These are phyloP conservation scores for Puccinia hordei DNA, from an alignment of 1,284 basidiomycete species.

Conservation along the genomic window DNA sequence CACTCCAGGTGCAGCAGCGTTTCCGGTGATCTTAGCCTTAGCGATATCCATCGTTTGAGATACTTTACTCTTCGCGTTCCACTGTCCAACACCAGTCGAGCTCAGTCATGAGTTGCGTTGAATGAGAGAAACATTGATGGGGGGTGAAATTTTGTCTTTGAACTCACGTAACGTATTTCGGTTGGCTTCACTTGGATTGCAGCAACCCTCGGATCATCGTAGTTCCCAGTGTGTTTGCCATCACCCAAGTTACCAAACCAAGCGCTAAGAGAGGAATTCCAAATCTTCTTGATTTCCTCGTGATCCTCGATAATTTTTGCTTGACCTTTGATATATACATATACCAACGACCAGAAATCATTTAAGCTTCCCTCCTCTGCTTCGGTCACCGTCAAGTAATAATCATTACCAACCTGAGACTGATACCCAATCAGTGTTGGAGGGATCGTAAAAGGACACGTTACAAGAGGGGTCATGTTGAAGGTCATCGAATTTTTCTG, in stretches of 20 bases:
- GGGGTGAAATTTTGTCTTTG: background rate
- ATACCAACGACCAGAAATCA: slow-evolving; percentile 60
- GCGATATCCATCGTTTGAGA: slow-evolving; percentile 65
- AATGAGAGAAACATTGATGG: slow-evolving; percentile 7
- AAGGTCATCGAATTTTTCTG: slow-evolving; percentile 47
- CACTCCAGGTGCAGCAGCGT: slow-evolving; percentile 68
- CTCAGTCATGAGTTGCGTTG: slow-evolving; percentile 64
- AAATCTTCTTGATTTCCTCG: slow-evolving; percentile 70
- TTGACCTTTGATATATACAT: slow-evolving; percentile 12
- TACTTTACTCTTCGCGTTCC: slow-evolving; percentile 63
- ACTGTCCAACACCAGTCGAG: slow-evolving; percentile 63
- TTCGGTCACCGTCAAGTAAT: background rate
- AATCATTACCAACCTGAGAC: slow-evolving; percentile 65
- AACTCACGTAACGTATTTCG: slow-evolving; percentile 62
- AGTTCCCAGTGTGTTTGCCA: slow-evolving; percentile 79
- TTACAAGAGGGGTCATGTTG: slow-evolving; percentile 70
- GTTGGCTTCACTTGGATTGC: slow-evolving; percentile 78
- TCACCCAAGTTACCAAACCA: slow-evolving; percentile 88
- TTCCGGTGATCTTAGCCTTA: slow-evolving; percentile 66
- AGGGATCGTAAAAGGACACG: slow-evolving; percentile 73
- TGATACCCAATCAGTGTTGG: slow-evolving; percentile 79
- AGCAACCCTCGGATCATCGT: slow-evolving; percentile 76
- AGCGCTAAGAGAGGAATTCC: slow-evolving; percentile 68
- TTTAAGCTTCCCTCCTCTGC: background rate
- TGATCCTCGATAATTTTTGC: slow-evolving; percentile 67